phyloP scores from a whole-genome alignment of 202 grass and related monocot genomes.

The Carex arenaria region DNA sequence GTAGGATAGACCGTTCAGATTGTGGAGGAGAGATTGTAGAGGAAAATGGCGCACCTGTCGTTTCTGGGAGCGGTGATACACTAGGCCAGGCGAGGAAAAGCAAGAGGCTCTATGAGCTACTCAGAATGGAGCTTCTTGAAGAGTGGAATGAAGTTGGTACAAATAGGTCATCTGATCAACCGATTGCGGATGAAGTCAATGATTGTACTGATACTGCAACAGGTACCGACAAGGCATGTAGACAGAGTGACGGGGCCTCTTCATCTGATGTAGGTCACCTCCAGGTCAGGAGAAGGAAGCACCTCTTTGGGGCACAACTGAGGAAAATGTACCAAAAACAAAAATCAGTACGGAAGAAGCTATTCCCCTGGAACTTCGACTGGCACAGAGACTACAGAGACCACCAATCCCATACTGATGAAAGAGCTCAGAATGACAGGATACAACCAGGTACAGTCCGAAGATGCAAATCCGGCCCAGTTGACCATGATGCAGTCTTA shows the following conservation, averaged over 20 bases:
- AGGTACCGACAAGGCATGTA: not conserved
- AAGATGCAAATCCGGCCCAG: slow-evolving; percentile 76
- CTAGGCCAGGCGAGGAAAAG: slow-evolving; percentile 47
- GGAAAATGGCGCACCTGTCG: not conserved
- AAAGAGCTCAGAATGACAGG: slow-evolving; percentile 28
- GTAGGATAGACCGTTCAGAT: slow-evolving; percentile 32
- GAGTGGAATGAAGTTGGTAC: slow-evolving; percentile 36
- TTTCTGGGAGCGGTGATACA: slow-evolving; percentile 26
- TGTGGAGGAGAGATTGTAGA: slow-evolving; percentile 36
- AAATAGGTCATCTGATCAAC: slow-evolving; percentile 4
- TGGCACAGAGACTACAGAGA: slow-evolving; percentile 59
- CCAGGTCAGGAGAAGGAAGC: slow-evolving; percentile 38
- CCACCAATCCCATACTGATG: slow-evolving; percentile 48
- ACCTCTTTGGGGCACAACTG: slow-evolving; percentile 60
- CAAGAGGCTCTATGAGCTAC: slow-evolving; percentile 75
- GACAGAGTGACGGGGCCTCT: slow-evolving; percentile 39
- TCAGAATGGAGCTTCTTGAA: slow-evolving; percentile 68
- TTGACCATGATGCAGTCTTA: slow-evolving; percentile 76
- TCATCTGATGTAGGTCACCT: slow-evolving; percentile 45
- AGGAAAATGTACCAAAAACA: slow-evolving; percentile 86
- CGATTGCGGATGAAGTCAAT: not conserved
- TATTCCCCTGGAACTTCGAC: slow-evolving; percentile 91
- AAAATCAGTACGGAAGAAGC: slow-evolving; percentile 66
- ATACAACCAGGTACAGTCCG: slow-evolving; percentile 38
- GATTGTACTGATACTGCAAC: not conserved